Evolutionary conservation across 805 yeast species (phyloP), one percentile per base, ranked within the genome.

Genomic region (Yamadazyma laniorum): DNA sequence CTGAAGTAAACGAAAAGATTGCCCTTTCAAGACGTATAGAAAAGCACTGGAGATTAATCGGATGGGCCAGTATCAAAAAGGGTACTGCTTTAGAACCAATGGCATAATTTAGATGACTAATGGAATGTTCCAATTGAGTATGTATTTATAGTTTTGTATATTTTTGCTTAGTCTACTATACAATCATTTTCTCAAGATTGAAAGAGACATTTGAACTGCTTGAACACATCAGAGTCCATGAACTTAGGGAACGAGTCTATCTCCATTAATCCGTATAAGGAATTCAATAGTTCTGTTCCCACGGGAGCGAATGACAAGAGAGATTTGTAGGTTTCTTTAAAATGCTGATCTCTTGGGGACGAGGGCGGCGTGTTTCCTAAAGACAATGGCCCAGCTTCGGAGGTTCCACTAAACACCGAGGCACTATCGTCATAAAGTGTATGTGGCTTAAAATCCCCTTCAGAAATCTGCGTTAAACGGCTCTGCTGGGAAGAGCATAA

Each of bases 11-110:
- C 52, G 99, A 93, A 74, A 91, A 93, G 83, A 91, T 93, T 65
- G 99, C 99, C 27, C 74, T 93, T 59, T 89, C 97, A 31, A 86
- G 99, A 78, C 90, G 99, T 79, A 93, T 93, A 56, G 99, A 93
- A 64, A 91, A 91, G 80, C 99, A 93, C 68, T 93, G 97, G 96
- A 93, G 99, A 78, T 77, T 93, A 64, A 93, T 93, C 71, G 99
- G 99, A 56, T 93, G 99, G 99, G 99, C 99, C 54, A 89, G 96
- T 35, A 91, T 90, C 63, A 85, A 85, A 70, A 88, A 86, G 70
- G 96, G 96, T 69, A 83, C 90, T 44, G 82, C 90, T 41, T 76
- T 85, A 61, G 95, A 85, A 59, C 93, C 93, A 52, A 69, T 80
- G 53, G 74, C 74, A 53, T 74, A 60, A 16, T 17, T 15, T n/a